A percentile compares a stretch with the other conserved stretches of the same genome.
These are phyloP conservation scores for Xanthoparmelia taractica DNA, from an alignment of 495 filamentous ascomycete species.

Conservation along the genomic window DNA sequence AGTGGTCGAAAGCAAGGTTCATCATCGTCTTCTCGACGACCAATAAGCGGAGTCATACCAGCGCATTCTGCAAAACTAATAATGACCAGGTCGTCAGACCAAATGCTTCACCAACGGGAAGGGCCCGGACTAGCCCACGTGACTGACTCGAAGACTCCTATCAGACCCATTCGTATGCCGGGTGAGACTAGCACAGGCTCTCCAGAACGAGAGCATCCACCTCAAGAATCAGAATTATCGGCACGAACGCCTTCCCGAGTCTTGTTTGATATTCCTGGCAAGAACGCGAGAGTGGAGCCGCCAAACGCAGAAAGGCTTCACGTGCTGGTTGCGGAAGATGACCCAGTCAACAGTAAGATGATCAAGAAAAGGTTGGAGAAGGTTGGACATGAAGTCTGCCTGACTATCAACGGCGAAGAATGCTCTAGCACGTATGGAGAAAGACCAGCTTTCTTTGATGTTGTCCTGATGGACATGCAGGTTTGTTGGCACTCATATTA, in stretches of 20 bases:
- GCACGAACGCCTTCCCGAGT: constrained; percentile 22
- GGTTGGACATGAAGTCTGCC: constrained; percentile 60
- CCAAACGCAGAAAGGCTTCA: constrained; percentile 41
- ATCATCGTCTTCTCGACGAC: constrained; percentile 7
- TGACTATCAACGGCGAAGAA: constrained; percentile 81
- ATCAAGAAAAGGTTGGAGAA: constrained; percentile 77
- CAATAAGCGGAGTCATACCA: constrained; percentile 4
- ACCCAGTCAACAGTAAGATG: constrained; percentile 86
- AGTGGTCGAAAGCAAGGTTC: constrained; percentile 9
- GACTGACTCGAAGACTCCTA: constrained; percentile 26
- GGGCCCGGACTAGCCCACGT: constrained; percentile 26
- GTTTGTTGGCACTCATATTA: constrained; percentile 37
- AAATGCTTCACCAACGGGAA: constrained; percentile 14
- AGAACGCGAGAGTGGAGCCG: constrained; percentile 15
- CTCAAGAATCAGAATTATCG: neutral
- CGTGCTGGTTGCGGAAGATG: constrained; percentile 84
- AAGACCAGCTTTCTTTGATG: constrained; percentile 56
- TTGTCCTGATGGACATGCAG: constrained; percentile 96
- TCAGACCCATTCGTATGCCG: constrained; percentile 28
- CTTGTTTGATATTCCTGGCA: constrained; percentile 22
- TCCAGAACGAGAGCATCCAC: constrained; percentile 5
- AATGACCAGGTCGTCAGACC: constrained; percentile 3
- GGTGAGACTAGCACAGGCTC: constrained; percentile 22
- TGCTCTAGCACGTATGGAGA: constrained; percentile 65
- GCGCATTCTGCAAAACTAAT: constrained; percentile 8